Evolutionary conservation across 2,329 filamentous ascomycete species (phyloP), one percentile per base, ranked within the genome.

Genomic region (Pezicula neosporulosa): DNA sequence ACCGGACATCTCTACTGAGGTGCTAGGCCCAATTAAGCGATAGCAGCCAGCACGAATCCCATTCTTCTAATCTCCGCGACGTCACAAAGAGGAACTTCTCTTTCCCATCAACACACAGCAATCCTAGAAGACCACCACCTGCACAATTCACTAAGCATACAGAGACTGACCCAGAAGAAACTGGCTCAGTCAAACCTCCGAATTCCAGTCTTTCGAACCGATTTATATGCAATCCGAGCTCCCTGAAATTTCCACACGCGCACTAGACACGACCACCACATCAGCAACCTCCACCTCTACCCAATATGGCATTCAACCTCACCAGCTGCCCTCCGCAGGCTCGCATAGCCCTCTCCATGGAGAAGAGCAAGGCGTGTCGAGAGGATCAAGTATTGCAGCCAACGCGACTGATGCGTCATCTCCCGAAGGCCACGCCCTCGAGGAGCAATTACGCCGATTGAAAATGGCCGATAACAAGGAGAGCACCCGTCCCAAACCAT

Each of bases 181-280:
- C 62, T 62, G 65, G 65, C 58, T 65, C 65, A 68, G 65, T 67
- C 65, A 60, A 56, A 52, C 27, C 42, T 51, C 39, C 38, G 41
- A 54, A 42, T 30, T 49, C 52, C 38, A 53, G 37, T 44, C 56
- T 44, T 50, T 49, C 28, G 59, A 65, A 68, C 68, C 67, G 68
- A 76, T 70, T 81, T 85, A 78, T 82, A 86, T 86, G 82, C 82
- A 84, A 75, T 75, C 72, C 78, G 78, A 77, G 76, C 73, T 72
- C 58, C 64, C 65, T 62, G 72, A 75, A 67, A 71, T 65, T 75
- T 70, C 72, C 69, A 66, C 72, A 70, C 65, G 65, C 60, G 65
- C 63, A 63, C 67, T 63, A 59, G 70, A 70, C 56, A 62, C 68
- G 60, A 69, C 60, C 68, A 65, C 62, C 60, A 56, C 70, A 55